Conservation (phyloP, 495 filamentous ascomycete genomes). For the Polyplosphaeria fusca region DNA sequence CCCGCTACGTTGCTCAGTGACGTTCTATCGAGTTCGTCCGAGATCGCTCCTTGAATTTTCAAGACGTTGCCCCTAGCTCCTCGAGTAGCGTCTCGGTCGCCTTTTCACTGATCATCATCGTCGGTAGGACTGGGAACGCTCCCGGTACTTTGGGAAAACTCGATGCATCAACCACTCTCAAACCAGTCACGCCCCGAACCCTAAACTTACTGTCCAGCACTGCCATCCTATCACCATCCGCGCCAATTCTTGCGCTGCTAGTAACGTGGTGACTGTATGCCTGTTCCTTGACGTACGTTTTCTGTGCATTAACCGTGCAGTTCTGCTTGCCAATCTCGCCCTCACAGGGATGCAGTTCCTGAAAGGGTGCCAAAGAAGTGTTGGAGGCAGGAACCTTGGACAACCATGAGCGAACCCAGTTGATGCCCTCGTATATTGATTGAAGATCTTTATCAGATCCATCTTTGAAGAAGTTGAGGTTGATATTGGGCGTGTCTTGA, state of each 20-base stretch:
- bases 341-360: constrained; percentile 26
- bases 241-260: constrained; percentile 22
- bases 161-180: constrained; percentile 36
- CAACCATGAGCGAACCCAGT: constrained; percentile 26
- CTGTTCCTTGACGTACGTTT: constrained; percentile 31
- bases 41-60: no score
- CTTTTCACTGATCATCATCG: constrained; percentile 26
- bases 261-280: constrained; percentile 26
- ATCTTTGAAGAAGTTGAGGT: constrained; percentile 30
- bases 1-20: no score
- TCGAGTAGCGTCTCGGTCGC: not conserved
- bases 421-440: constrained; percentile 23
- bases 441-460: constrained; percentile 16
- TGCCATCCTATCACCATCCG: constrained; percentile 19
- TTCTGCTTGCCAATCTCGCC: constrained; percentile 25
- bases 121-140: constrained; percentile 19
- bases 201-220: constrained; percentile 31
- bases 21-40: no score
- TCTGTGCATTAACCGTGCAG: constrained; percentile 23
- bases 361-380: constrained; percentile 20
- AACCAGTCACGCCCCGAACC: constrained; percentile 26
- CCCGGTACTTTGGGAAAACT: constrained; percentile 31
- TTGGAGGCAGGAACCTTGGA: constrained; percentile 8
- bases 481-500: constrained; percentile 21
- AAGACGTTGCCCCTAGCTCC: not conserved